Evolutionary conservation across 1,139 yeast species (phyloP).

Genomic region (Hyphopichia buzzinii): DNA sequence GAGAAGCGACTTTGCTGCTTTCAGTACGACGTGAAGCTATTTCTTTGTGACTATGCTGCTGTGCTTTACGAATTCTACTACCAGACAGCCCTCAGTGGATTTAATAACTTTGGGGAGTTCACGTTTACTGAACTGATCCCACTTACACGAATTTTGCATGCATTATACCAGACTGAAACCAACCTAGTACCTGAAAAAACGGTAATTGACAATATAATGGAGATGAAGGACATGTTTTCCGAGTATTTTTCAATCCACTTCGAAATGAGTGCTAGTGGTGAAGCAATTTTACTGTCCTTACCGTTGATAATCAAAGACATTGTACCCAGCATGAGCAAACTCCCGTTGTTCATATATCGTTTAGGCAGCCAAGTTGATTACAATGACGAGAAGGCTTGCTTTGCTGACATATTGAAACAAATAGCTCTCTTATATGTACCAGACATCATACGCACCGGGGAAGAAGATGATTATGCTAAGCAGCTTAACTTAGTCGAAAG

Average conservation of each 20-base stretch:
- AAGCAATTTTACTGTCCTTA: slow-evolving; percentile 42
- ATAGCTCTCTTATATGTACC: slow-evolving; percentile 77
- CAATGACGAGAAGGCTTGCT: slow-evolving; percentile 64
- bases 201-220: slow-evolving; percentile 27
- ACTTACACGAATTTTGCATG: slow-evolving; percentile 24
- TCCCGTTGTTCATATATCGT: slow-evolving; percentile 66
- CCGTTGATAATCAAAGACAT: slow-evolving; percentile 71
- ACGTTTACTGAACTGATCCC: slow-evolving; percentile 38
- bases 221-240: slow-evolving; percentile 70
- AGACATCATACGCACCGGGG: slow-evolving; percentile 35
- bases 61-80: slow-evolving; percentile 70
- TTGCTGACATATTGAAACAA: slow-evolving; percentile 62
- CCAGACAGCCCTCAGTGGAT: slow-evolving; percentile 74
- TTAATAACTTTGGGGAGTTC: slow-evolving; percentile 77
- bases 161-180: slow-evolving; percentile 8
- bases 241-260: slow-evolving; percentile 71
- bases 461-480: slow-evolving; percentile 14
- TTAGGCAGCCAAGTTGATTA: slow-evolving; percentile 61
- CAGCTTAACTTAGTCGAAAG: slow-evolving; percentile 13
- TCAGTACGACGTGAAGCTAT: slow-evolving; percentile 77
- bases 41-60: slow-evolving; percentile 77
- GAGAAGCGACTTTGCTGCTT: slow-evolving; percentile 69
- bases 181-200: slow-evolving; percentile 14
- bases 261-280: slow-evolving; percentile 20
- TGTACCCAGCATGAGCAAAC: slow-evolving; percentile 58